Percentiles rank a stretch among this genome's conserved stretches.
Conservation (phyloP, 2,329 filamentous ascomycete genomes). For the Diplodia scrobiculata region DNA sequence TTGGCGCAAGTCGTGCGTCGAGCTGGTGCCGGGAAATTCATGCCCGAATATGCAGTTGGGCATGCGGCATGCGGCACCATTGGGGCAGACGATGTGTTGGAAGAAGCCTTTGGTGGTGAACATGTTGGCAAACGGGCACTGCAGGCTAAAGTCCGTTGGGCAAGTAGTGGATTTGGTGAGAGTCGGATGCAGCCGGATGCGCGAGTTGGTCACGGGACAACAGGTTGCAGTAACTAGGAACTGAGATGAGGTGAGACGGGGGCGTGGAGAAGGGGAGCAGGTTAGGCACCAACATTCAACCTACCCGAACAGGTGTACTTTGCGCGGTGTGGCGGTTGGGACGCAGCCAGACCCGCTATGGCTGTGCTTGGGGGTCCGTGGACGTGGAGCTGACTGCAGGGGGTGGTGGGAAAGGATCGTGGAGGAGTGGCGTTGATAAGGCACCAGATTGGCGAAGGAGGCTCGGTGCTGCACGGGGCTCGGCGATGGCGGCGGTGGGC, state of each 20-base stretch:
- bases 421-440: conserved; percentile 10
- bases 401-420: not conserved
- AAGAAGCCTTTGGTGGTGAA: conserved; percentile 60
- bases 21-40: conserved; percentile 35
- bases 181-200: not conserved
- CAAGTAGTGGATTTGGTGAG: no score
- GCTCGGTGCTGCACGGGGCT: not conserved
- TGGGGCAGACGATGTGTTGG: conserved; percentile 55
- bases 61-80: conserved; percentile 53
- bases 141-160: no score
- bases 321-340: not conserved
- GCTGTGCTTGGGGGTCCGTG: not conserved
- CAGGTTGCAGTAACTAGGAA: conserved; percentile 2
- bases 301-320: not conserved
- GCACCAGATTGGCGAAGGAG: not conserved
- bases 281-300: conserved; percentile 1
- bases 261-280: not conserved
- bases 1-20: not conserved
- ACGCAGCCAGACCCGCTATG: not conserved
- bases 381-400: not conserved
- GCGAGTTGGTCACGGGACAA: not conserved
- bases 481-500: not conserved
- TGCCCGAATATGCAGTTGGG: conserved; percentile 63
- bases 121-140: conserved; percentile 44
- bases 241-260: conserved; percentile 13